Base-by-base conservation (phyloP, 2,329 filamentous ascomycete species). In the Microcyclospora tardicrescens region DNA sequence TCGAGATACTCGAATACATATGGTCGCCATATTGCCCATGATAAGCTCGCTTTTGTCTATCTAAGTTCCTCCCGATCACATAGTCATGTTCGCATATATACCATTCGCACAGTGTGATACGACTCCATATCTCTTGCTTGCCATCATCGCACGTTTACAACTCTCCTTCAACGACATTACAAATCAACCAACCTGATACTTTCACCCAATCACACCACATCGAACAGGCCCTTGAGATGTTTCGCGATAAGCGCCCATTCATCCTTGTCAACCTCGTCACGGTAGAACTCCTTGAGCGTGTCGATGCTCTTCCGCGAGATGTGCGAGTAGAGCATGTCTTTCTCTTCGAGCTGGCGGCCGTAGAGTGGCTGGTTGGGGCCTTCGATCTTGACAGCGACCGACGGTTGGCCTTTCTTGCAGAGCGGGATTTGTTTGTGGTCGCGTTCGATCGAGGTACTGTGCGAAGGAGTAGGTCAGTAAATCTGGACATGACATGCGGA, bases 341-440 rank as follows among this genome's bases (percentile, higher is more conserved):
- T 76, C 61, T 98, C 89, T 62, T 98, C 91, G 36, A 98, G 75
- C 47, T 98, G 91, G 44, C 91, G 82, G 16, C 91, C 91, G 59
- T 98, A 98, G 42, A 81, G 76, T 12, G 91, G 93, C 68, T 98
- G 91, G 60, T 89, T 84, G 42, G 79, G 67, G 38, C 86, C 89
- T 67, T 98, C 93, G 54, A 98, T 93, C 72, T 98, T 98, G 68
- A 98, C 72, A 14, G 91, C 91, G 9, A 98, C 93, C 1, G 86
- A 93, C n/a, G 93, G 91, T 58, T 93, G 84, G 37, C 89, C 89
- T 67, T 86, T 89, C 65, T 98, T 98, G 69, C 85, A 93, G 41
- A 94, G 72, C 9, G 72, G 75, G 49, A 98, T 80, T 47, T 91
- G 78, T 69, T 98, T 98, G 74, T 98, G 91, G 51, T 98, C 93